phyloP scores from a whole-genome alignment of 2,329 filamentous ascomycete species.

The Fusarium udum region DNA sequence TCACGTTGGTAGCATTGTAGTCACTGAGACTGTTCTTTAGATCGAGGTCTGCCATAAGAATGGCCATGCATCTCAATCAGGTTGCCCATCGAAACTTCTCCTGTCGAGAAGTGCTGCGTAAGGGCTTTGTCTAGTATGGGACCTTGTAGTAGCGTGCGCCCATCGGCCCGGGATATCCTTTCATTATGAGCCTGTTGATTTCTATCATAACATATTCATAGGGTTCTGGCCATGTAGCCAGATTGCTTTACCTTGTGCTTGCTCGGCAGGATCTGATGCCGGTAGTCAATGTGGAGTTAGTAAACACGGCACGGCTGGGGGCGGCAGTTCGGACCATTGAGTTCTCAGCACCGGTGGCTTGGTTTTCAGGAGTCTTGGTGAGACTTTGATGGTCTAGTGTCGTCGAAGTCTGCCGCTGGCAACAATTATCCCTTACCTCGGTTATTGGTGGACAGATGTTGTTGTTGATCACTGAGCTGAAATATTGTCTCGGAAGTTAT shows the following conservation, averaged over 20 bases:
- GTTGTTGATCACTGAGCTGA: neutral
- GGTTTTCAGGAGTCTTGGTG: neutral
- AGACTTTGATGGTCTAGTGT: neutral
- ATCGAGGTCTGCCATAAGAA: neutral
- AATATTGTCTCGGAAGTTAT: no score
- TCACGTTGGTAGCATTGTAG: neutral
- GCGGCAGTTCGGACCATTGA: neutral
- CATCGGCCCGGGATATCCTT: no score
- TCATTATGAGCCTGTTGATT: neutral
- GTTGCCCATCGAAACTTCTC: neutral
- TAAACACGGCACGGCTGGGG: neutral
- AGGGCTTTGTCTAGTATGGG: neutral
- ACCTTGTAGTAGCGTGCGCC: neutral
- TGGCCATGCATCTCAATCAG: neutral
- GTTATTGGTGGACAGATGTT: neutral
- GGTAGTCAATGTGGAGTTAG: neutral
- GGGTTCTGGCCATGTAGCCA: neutral
- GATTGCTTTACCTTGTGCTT: neutral
- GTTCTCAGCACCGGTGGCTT: neutral
- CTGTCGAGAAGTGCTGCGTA: neutral
- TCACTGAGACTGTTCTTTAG: neutral
- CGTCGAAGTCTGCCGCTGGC: neutral
- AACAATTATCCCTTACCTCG: neutral
- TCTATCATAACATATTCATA: no score
- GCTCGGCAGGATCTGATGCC: neutral